These are phyloP conservation scores for Plantago major DNA, from an alignment of 257 asterid genomes.

Conservation along the genomic window DNA sequence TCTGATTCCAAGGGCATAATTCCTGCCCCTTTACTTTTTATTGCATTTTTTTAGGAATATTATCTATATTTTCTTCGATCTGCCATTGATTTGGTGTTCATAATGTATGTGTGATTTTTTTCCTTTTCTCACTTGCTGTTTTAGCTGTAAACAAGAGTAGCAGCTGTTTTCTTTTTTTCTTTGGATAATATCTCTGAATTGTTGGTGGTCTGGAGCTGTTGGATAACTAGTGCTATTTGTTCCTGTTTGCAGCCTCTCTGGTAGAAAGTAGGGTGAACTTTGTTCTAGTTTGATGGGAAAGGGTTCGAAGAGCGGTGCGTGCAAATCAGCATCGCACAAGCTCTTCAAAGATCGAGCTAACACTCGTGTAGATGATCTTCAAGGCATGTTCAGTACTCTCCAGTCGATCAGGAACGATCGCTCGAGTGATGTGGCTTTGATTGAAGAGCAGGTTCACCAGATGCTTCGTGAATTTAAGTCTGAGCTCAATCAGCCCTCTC, in stretches of 20 bases:
- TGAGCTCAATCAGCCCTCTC: slow-evolving; percentile 90
- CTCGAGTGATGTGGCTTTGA: slow-evolving; percentile 60
- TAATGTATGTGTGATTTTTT: background rate
- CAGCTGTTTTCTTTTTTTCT: slow-evolving; percentile 1
- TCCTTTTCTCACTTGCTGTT: background rate
- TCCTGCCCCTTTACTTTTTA: background rate
- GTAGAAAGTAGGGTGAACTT: slow-evolving; percentile 20
- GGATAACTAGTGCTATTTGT: slow-evolving; percentile 10
- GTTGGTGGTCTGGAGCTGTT: background rate
- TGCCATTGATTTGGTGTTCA: background rate
- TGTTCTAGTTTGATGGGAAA: slow-evolving; percentile 53
- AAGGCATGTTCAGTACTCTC: slow-evolving; percentile 80
- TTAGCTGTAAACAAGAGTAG: background rate
- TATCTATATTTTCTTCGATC: background rate
- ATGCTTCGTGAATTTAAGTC: slow-evolving; percentile 97
- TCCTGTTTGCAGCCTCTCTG: slow-evolving; percentile 31
- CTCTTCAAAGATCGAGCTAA: slow-evolving; percentile 92
- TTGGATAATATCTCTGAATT: background rate
- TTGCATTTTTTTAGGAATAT: background rate
- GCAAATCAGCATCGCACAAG: slow-evolving; percentile 83
- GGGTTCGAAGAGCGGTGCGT: slow-evolving; percentile 72
- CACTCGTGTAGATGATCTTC: slow-evolving; percentile 92
- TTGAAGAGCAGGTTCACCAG: slow-evolving; percentile 96
- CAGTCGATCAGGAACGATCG: slow-evolving; percentile 95
- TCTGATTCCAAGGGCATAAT: background rate